Percentiles rank a stretch among this genome's conserved stretches.
These are phyloP conservation scores for Grosmannia penicillata DNA, from an alignment of 2,329 filamentous ascomycete species.

Conservation along the genomic window DNA sequence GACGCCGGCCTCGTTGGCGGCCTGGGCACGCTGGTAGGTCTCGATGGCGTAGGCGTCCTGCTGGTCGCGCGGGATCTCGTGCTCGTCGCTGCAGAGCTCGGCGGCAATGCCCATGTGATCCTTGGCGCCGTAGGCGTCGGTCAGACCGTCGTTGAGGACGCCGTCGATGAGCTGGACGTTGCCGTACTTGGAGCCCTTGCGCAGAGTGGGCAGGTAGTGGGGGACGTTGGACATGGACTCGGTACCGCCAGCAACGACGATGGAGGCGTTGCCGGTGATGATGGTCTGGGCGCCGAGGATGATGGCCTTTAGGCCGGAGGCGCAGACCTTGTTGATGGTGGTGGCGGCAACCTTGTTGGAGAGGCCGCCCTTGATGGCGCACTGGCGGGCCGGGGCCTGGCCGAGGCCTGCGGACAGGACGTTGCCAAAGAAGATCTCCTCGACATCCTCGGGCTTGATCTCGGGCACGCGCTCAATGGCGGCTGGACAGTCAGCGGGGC, in stretches of 20 bases:
- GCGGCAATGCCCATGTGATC: constrained; percentile 92
- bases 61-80: constrained; percentile 65
- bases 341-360: constrained; percentile 68
- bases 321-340: constrained; percentile 98
- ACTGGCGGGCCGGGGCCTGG: constrained; percentile 92
- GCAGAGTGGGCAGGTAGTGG: constrained; percentile 82
- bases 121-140: constrained; percentile 79
- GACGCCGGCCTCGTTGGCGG: constrained; percentile 63
- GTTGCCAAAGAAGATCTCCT: constrained; percentile 98
- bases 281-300: constrained; percentile 93
- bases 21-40: constrained; percentile 86
- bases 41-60: constrained; percentile 95
- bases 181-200: constrained; percentile 85
- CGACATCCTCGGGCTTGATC: constrained; percentile 76
- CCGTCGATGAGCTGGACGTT: constrained; percentile 81
- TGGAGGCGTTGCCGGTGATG: constrained; percentile 84
- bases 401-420: constrained; percentile 92
- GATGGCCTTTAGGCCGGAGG: constrained; percentile 85
- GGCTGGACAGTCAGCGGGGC: constrained; percentile 22
- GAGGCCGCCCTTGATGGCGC: constrained; percentile 78
- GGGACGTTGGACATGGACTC: constrained; percentile 98
- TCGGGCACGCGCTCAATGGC: constrained; percentile 75
- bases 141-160: constrained; percentile 86
- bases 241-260: constrained; percentile 85
- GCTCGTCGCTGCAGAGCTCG: constrained; percentile 81